Conservation (phyloP, 192 early-diverging fungal genomes). For the Gorgonomyces haynaldii region DNA sequence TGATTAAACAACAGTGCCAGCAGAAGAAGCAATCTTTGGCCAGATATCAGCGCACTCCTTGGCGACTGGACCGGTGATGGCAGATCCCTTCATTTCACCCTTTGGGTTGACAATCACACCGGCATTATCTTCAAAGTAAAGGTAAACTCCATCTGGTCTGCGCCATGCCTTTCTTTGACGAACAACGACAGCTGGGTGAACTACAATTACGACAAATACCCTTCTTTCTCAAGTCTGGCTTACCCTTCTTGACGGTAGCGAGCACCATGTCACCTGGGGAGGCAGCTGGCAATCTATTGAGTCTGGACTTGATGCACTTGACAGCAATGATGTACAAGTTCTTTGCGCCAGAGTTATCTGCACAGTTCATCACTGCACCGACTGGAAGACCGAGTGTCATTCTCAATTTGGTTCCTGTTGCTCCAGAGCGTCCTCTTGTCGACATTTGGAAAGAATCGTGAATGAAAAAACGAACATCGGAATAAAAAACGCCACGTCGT, state of each 20-base stretch:
- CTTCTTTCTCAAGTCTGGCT: constrained; percentile 99
- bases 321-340: constrained; percentile 99
- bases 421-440: constrained; percentile 12
- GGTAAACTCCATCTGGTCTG: constrained; percentile 95
- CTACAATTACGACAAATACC: constrained; percentile 50
- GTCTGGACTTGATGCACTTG: constrained; percentile 84
- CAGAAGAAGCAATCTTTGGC: constrained; percentile 93
- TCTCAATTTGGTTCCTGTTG: constrained; percentile 90
- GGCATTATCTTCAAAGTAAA: constrained; percentile 99
- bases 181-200: constrained; percentile 97
- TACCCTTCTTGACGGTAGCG: constrained; percentile 99
- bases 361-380: constrained; percentile 98
- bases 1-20: constrained; percentile 25
- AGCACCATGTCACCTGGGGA: constrained; percentile 99
- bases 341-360: constrained; percentile 99
- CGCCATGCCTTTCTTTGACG: constrained; percentile 99
- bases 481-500: too few species aligned
- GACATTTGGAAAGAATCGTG: not conserved
- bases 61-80: constrained; percentile 98
- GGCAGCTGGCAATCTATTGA: constrained; percentile 95
- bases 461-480: too few species aligned
- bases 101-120: constrained; percentile 99
- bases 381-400: constrained; percentile 98
- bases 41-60: constrained; percentile 99
- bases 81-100: constrained; percentile 99